phyloP scores from a whole-genome alignment of 306 rosid genomes.

The Rosa rugosa region DNA sequence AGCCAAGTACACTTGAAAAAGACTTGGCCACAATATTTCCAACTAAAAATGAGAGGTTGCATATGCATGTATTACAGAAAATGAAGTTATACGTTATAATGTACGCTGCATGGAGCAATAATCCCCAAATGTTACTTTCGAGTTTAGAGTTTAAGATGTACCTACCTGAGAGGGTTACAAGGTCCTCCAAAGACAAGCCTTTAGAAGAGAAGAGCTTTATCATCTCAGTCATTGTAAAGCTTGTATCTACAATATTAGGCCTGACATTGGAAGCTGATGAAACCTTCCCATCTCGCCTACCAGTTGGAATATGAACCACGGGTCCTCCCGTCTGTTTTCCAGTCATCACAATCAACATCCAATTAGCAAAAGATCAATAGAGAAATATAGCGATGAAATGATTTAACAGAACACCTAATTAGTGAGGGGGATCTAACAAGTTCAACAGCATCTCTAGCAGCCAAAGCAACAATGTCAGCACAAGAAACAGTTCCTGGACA shows the following conservation, averaged over 20 bases:
- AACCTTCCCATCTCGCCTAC: slow-evolving; percentile 78
- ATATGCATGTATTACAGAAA: not conserved
- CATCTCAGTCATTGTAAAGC: slow-evolving; percentile 82
- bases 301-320: slow-evolving; percentile 60
- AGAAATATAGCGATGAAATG: not conserved
- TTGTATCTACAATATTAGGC: slow-evolving; percentile 80
- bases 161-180: slow-evolving; percentile 74
- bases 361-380: not conserved
- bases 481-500: slow-evolving; percentile 89
- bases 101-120: not conserved
- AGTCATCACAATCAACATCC: slow-evolving; percentile 11
- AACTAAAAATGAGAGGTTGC: not conserved
- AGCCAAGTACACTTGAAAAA: not conserved
- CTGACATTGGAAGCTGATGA: slow-evolving; percentile 79
- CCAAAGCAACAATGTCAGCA: slow-evolving; percentile 83
- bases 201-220: slow-evolving; percentile 55
- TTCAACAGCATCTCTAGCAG: slow-evolving; percentile 94
- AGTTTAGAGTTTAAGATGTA: not conserved
- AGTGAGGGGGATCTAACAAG: slow-evolving; percentile 42
- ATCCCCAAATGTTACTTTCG: not conserved
- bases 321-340: slow-evolving; percentile 80
- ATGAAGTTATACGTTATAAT: not conserved
- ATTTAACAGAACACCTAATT: slow-evolving; percentile 10
- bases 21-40: not conserved
- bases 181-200: slow-evolving; percentile 80